Conservation (phyloP, 2,329 filamentous ascomycete species). For the Ophiocordyceps polyrhachis-furcata region DNA sequence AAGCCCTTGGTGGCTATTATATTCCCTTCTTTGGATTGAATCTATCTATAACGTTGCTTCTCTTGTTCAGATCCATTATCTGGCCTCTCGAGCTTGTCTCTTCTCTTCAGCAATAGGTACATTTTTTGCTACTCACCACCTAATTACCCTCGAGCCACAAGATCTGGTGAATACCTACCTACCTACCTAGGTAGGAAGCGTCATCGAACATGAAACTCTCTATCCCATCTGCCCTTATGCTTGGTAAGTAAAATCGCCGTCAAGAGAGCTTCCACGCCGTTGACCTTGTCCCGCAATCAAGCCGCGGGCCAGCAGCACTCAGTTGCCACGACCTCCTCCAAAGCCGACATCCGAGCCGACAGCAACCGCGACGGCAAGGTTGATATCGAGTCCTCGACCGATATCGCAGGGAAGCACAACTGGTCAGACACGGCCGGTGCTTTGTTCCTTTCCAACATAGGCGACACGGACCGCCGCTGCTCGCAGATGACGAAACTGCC, state of each 20-base stretch:
- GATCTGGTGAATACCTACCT: too few species aligned
- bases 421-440: constrained; percentile 7
- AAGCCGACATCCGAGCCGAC: constrained; percentile 11
- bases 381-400: constrained; percentile 7
- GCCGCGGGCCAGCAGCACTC: not conserved
- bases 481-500: constrained; percentile 1
- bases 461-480: constrained; percentile 13
- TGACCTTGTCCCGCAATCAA: not conserved
- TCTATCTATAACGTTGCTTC: too few species aligned
- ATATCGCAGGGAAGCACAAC: constrained; percentile 7
- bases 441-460: constrained; percentile 18
- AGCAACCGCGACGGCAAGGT: constrained; percentile 16
- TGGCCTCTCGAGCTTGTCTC: too few species aligned
- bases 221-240: not conserved
- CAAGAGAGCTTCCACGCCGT: not conserved
- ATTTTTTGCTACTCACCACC: too few species aligned
- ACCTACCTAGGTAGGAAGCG: too few species aligned
- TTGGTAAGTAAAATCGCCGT: not conserved
- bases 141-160: too few species aligned
- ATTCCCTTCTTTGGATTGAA: too few species aligned
- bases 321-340: constrained; percentile 4
- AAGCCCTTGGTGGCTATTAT: too few species aligned
- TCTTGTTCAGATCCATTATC: too few species aligned
- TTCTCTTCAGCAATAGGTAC: too few species aligned
- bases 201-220: not conserved